phyloP scores from a whole-genome alignment of 805 yeast species.

The Yueomyces sp. region DNA sequence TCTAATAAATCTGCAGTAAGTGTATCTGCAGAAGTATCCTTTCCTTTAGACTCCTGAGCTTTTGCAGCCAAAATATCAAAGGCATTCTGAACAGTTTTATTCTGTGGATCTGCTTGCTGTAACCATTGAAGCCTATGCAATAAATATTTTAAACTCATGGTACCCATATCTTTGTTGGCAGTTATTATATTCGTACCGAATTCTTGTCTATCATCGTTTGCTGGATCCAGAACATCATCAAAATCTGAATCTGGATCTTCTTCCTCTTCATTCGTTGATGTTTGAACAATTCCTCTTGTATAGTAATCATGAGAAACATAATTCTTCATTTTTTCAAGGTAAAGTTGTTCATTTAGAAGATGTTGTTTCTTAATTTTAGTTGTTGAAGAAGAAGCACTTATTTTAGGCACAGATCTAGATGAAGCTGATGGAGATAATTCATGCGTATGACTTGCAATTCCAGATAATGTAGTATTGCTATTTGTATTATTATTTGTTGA shows the following conservation, averaged over 20 bases:
- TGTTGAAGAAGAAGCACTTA: background rate
- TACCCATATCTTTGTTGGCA: slow-evolving; percentile 7
- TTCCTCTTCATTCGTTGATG: slow-evolving; percentile 20
- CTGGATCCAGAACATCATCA: slow-evolving; percentile 12
- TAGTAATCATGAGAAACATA: slow-evolving; percentile 58
- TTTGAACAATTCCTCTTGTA: slow-evolving; percentile 45
- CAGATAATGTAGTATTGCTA: background rate
- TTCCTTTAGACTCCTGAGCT: background rate
- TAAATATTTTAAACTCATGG: slow-evolving; percentile 17
- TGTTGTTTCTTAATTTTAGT: slow-evolving; percentile 17
- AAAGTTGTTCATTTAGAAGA: slow-evolving; percentile 48
- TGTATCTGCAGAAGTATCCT: background rate
- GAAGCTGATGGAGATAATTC: slow-evolving; percentile 11
- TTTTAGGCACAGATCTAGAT: slow-evolving; percentile 4
- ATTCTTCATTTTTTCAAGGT: slow-evolving; percentile 47
- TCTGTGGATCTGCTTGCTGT: slow-evolving; percentile 32
- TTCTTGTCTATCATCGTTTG: slow-evolving; percentile 22
- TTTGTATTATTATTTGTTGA: background rate
- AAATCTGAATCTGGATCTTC: slow-evolving; percentile 14
- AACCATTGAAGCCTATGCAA: slow-evolving; percentile 20
- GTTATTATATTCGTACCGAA: slow-evolving; percentile 15
- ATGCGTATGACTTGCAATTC: background rate
- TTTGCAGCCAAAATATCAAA: slow-evolving; percentile 5
- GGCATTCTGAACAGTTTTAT: slow-evolving; percentile 7
- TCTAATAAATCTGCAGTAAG: slow-evolving; percentile 6